Base-by-base conservation (phyloP, 805 yeast genomes). In the Pichia phayaonensis region DNA sequence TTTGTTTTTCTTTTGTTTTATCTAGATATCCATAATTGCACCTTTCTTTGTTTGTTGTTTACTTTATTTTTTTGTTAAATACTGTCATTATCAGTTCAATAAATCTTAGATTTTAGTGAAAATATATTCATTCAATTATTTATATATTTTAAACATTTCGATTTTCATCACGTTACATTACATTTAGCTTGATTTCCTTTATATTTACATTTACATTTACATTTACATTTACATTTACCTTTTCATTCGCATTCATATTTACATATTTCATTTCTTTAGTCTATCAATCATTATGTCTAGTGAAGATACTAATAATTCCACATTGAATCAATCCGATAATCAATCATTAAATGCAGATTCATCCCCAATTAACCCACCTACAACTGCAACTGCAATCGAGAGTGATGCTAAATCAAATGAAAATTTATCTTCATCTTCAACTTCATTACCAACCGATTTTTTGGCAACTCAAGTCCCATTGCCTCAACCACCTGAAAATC, bases 401-500 rank as follows among this genome's bases (percentile, higher is more conserved):
- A n/a, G 18, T 23, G 23, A 41, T 41, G 6, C 16, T 18, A 42
- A 24, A 16, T 31, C 43, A 23, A 16, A 21, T 24, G 40, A 36
- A 40, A 7, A 7, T 23, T 44, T 40, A 45, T 29, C 40, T 12
- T 31, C 50, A 34, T 29, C 41, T 13, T 22, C 54, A 31, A 42
- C 39, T 38, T 51, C 54, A 4, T 34, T 48, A 10, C 38, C 55
- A 21, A 16, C 48, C 2, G 62, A 59, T n/a, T 57, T 47, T 44
- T 47, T 56, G 34, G 48, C 56, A 27, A 47, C 45, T n/a, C 52
- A 59, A 39, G 61, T 66, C 20, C 64, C 71, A 7, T 47, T 79
- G 40, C 84, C 84, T 40, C 66, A 71, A 43, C 84, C 84, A 7
- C 83, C 84, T 5, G 67, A 70, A 41, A 72, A 74, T 42, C 75